Percentiles rank a stretch among this genome's conserved stretches.
These are phyloP conservation scores for Aspergillus ochraceoroseus DNA, from an alignment of 2,329 filamentous ascomycete genomes.

Conservation along the genomic window DNA sequence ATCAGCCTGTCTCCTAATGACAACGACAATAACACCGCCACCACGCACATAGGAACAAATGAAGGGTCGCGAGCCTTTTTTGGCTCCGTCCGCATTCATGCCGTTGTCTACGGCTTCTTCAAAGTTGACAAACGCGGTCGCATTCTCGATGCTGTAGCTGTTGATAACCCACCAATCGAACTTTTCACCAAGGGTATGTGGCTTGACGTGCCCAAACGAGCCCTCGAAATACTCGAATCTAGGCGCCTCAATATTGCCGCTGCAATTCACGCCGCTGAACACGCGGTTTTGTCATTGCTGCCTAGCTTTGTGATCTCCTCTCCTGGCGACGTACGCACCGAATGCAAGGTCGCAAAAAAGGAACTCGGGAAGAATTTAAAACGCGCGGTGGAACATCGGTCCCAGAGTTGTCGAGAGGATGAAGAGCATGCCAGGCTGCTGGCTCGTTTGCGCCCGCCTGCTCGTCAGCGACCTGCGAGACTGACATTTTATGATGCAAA, in stretches of 20 bases:
- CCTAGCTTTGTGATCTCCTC: conserved; percentile 86
- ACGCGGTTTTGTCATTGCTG: conserved; percentile 79
- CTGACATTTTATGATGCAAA: conserved; percentile 95
- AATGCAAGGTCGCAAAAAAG: conserved; percentile 85
- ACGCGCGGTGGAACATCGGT: conserved; percentile 17
- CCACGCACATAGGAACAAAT: neutral
- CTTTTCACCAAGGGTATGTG: conserved; percentile 86
- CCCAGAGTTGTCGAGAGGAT: neutral
- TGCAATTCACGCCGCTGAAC: conserved; percentile 90
- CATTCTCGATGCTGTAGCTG: conserved; percentile 84
- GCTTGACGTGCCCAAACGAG: conserved; percentile 78
- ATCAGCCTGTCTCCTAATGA: conserved; percentile 44
- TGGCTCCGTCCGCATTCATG: conserved; percentile 77
- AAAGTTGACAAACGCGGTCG: conserved; percentile 83
- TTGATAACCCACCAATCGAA: conserved; percentile 88
- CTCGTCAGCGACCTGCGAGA: conserved; percentile 75
- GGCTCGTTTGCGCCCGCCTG: conserved; percentile 28
- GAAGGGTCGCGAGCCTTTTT: conserved; percentile 71
- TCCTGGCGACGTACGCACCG: conserved; percentile 86
- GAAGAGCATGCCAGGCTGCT: neutral
- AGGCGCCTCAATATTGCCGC: conserved; percentile 74
- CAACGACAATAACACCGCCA: neutral
- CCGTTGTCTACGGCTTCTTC: conserved; percentile 93
- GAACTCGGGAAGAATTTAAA: conserved; percentile 66
- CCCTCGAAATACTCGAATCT: conserved; percentile 71